Conservation (phyloP, 1,139 yeast species). For the Yamadazyma trypodendri region DNA sequence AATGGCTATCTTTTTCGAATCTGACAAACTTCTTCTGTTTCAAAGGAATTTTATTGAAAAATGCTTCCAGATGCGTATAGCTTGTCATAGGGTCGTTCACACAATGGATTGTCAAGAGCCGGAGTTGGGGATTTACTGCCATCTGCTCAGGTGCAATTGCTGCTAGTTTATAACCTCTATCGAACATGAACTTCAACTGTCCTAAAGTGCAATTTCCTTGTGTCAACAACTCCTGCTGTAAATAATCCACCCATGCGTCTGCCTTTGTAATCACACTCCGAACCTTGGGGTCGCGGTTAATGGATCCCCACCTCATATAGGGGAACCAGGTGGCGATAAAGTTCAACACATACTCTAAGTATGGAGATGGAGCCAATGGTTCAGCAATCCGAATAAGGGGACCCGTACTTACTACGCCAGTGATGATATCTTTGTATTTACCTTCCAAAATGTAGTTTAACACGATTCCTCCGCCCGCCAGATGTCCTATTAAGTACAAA, state of each 20-base stretch:
- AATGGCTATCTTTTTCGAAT: conserved; percentile 19
- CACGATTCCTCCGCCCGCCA: conserved; percentile 24
- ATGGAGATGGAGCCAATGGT: conserved; percentile 14
- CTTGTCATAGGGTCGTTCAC: conserved; percentile 19
- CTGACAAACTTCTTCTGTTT: conserved; percentile 15
- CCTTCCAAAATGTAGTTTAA: conserved; percentile 20
- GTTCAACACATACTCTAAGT: conserved; percentile 11
- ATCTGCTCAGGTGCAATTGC: conserved; percentile 9
- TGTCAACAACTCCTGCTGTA: conserved; percentile 18
- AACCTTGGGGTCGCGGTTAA: conserved; percentile 11
- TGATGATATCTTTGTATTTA: conserved; percentile 14
- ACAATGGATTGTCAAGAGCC: conserved; percentile 19
- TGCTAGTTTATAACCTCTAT: conserved; percentile 17
- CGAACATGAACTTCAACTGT: conserved; percentile 19
- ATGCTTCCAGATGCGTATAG: conserved; percentile 15
- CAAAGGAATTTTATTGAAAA: conserved; percentile 17
- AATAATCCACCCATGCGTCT: conserved; percentile 19
- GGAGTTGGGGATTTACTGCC: conserved; percentile 11
- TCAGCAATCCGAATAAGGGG: conserved; percentile 19
- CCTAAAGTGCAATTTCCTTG: conserved; percentile 20
- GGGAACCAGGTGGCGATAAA: conserved; percentile 15
- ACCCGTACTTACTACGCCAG: conserved; percentile 18
- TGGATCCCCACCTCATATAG: conserved; percentile 14
- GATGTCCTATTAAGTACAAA: conserved; percentile 19
- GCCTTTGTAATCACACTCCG: conserved; percentile 19